These are phyloP conservation scores for Lactarius tabidus DNA, from an alignment of 768 basidiomycete species.

Conservation along the genomic window DNA sequence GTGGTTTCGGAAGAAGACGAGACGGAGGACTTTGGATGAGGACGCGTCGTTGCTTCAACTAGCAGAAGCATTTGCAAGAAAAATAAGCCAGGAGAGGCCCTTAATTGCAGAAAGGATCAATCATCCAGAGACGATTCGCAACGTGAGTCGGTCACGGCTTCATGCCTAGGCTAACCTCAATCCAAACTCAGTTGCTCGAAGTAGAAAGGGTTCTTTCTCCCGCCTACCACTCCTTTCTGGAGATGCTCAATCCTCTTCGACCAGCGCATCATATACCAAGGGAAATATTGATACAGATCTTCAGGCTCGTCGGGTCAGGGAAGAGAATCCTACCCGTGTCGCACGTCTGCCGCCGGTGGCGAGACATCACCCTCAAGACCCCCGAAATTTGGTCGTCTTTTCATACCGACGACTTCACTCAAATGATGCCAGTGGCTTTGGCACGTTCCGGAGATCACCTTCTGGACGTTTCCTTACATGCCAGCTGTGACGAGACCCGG, in stretches of 20 bases:
- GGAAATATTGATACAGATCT: constrained; percentile 19
- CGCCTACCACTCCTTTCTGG: constrained; percentile 15
- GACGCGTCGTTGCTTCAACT: constrained; percentile 14
- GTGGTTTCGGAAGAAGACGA: constrained; percentile 5
- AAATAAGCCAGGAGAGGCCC: constrained; percentile 6
- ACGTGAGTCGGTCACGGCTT: constrained; percentile 9
- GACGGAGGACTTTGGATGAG: not conserved
- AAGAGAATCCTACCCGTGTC: constrained; percentile 15
- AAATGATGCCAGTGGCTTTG: constrained; percentile 10
- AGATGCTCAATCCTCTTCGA: constrained; percentile 17
- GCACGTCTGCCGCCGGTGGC: constrained; percentile 20
- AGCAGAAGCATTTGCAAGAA: constrained; percentile 19
- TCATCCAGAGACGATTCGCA: constrained; percentile 11
- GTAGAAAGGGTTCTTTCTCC: constrained; percentile 14
- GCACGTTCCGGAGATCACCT: constrained; percentile 8
- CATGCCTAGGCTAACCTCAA: constrained; percentile 1
- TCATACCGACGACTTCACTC: constrained; percentile 15
- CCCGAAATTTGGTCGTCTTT: constrained; percentile 19
- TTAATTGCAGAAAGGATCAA: constrained; percentile 5
- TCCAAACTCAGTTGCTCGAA: constrained; percentile 3
- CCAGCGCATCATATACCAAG: constrained; percentile 16
- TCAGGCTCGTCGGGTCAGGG: constrained; percentile 15
- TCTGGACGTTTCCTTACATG: constrained; percentile 6
- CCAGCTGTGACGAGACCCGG: constrained; percentile 17
- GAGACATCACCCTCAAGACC: constrained; percentile 13